Base-by-base conservation (phyloP, 1,284 basidiomycete genomes). In the Bondarzewia mesenterica region DNA sequence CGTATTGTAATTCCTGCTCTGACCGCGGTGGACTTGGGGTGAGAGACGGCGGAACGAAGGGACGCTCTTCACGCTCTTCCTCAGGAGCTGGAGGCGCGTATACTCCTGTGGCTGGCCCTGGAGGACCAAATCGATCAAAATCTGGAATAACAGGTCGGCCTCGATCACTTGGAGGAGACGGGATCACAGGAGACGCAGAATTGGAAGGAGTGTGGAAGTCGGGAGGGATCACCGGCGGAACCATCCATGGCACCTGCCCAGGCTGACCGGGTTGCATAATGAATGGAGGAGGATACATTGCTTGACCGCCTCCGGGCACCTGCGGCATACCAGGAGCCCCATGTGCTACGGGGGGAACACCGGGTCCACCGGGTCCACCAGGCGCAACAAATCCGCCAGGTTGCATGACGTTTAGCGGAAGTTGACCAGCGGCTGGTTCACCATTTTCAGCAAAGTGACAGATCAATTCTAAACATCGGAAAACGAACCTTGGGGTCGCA, bases 401-500 rank as follows among this genome's bases (percentile, higher is more conserved):
- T 40, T 12, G 38, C 10, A 40, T 16, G 10, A 10, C n/a, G 16
- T 16, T 16, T 10, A 16, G 14, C 16, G 21, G 12, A 12, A 10
- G 16, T 20, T 40, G 16, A 2, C 38, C 38, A 32, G 12, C 29
- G 29, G 27, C 12, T 39, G 32, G 20, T 32, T 32, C 12, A 7
- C 29, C 29, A 32, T n/a, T n/a, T n/a, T n/a, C n/a, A n/a, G n/a
- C n/a, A n/a, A n/a, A 39, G 38, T 16, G 20, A 39, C 16, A 39
- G 38, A 2, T 18, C 3, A 16, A 18, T 18, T 5, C 8, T 15
- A 7, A 39, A 27, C 23, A 25, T 26, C 3, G 16, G 14, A 21
- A 2, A 29, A 52, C 44, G 6, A 40, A 54, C 51, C 49, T 48
- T 46, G 40, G 47, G 54, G 57, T 43, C 54, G 53, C 25, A 54